These are phyloP conservation scores for Monilinia fructigena DNA, from an alignment of 2,329 filamentous ascomycete species.

Conservation along the genomic window DNA sequence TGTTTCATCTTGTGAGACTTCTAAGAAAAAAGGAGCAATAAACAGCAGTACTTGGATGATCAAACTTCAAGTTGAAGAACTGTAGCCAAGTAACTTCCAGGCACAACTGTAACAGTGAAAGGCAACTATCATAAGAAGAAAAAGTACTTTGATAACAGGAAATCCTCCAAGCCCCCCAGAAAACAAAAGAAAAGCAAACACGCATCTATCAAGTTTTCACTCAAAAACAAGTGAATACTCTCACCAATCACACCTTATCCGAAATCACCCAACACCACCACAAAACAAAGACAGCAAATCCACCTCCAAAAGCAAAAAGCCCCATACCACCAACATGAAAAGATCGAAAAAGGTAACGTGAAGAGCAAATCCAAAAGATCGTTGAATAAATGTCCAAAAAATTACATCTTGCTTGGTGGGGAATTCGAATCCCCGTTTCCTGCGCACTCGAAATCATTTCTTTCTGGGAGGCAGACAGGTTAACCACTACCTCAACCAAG, in stretches of 20 bases:
- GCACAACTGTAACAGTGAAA: not conserved
- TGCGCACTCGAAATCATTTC: not conserved
- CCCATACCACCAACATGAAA: too few relatives aligned
- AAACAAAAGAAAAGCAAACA: not conserved
- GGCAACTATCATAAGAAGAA: not conserved
- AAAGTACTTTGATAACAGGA: not conserved
- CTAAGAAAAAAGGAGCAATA: not conserved
- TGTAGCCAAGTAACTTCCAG: not conserved
- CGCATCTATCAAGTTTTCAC: not conserved
- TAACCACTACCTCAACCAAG: conserved; percentile 25
- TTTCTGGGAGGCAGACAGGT: conserved; percentile 22
- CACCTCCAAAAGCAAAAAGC: not conserved
- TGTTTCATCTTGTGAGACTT: too few relatives aligned
- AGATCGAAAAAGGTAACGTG: not conserved
- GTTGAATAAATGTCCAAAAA: not conserved
- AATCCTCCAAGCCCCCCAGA: not conserved
- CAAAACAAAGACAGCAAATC: not conserved
- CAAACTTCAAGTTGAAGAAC: not conserved
- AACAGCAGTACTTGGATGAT: not conserved
- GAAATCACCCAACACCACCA: not conserved
- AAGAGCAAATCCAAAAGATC: not conserved
- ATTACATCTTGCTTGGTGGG: conserved; percentile 18
- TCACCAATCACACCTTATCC: not conserved
- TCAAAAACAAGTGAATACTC: not conserved
- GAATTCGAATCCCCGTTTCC: conserved; percentile 23